Evolutionary conservation across 2,329 filamentous ascomycete genomes (phyloP).

Genomic region (Colletotrichum sublineola): DNA sequence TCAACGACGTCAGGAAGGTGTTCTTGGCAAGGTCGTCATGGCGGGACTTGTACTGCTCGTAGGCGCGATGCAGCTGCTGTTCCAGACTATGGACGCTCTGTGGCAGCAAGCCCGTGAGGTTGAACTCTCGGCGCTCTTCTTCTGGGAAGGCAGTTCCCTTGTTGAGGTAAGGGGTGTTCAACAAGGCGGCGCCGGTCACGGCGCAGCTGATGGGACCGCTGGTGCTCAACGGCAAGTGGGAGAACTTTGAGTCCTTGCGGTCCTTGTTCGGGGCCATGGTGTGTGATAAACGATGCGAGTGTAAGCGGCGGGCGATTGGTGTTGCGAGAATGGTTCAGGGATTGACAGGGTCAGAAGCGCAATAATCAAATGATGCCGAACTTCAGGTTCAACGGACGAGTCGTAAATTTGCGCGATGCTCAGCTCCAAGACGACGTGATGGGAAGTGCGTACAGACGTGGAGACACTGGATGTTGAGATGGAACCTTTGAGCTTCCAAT

Average conservation of each 20-base stretch:
- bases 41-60: slow-evolving; percentile 79
- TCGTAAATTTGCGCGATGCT: no score
- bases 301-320: not conserved
- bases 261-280: slow-evolving; percentile 3
- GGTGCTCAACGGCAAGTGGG: slow-evolving; percentile 52
- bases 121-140: slow-evolving; percentile 77
- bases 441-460: not conserved
- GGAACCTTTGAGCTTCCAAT: not conserved
- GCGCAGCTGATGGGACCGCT: slow-evolving; percentile 54
- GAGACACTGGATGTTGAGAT: not conserved
- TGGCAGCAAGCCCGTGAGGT: slow-evolving; percentile 80
- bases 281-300: not conserved
- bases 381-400: rapidly evolving
- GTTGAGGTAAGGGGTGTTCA: slow-evolving; percentile 68
- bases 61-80: slow-evolving; percentile 81
- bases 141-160: slow-evolving; percentile 84
- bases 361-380: not conserved
- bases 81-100: slow-evolving; percentile 80
- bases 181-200: slow-evolving; percentile 51
- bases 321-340: not conserved
- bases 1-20: slow-evolving; percentile 87
- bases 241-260: slow-evolving; percentile 47
- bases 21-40: slow-evolving; percentile 82
- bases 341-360: not conserved
- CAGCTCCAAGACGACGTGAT: not conserved